Evolutionary conservation across 1,284 basidiomycete genomes (phyloP).

Genomic region (Trametes polyzona): DNA sequence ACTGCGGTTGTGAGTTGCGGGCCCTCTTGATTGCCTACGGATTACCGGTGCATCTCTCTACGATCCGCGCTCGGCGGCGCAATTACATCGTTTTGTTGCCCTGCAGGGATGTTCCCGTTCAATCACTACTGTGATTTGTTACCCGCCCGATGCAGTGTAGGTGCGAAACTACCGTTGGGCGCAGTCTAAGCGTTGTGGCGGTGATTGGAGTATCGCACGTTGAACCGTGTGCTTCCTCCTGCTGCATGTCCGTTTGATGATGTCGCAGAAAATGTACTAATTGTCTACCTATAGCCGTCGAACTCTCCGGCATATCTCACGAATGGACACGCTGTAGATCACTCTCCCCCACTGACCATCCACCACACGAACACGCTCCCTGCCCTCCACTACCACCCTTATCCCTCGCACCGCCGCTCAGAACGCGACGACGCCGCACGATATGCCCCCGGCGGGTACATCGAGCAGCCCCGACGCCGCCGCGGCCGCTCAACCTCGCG

Average conservation of each 20-base stretch:
- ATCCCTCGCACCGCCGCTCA: constrained; percentile 15
- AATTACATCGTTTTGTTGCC: too few species aligned
- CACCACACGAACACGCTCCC: constrained; percentile 19
- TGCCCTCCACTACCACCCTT: constrained; percentile 25
- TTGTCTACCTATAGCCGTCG: constrained; percentile 22
- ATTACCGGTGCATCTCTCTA: too few species aligned
- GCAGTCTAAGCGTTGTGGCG: neutral
- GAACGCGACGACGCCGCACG: constrained; percentile 30
- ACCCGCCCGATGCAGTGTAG: too few species aligned
- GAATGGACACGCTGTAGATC: constrained; percentile 30
- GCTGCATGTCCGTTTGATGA: neutral
- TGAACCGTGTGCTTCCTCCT: neutral
- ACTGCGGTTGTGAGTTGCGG: too few species aligned
- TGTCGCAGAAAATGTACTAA: constrained; percentile 7
- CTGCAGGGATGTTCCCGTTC: too few species aligned
- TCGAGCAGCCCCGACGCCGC: constrained; percentile 26
- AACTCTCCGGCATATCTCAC: constrained; percentile 26
- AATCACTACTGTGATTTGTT: too few species aligned
- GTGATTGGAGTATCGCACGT: neutral
- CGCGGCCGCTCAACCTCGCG: constrained; percentile 30
- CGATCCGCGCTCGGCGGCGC: too few species aligned
- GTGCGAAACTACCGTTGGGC: too few species aligned
- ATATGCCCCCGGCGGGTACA: constrained; percentile 21
- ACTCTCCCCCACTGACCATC: constrained; percentile 21
- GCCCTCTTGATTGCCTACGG: too few species aligned